These are phyloP conservation scores for Massariosphaeria phaeospora DNA, from an alignment of 495 filamentous ascomycete genomes.

Conservation along the genomic window DNA sequence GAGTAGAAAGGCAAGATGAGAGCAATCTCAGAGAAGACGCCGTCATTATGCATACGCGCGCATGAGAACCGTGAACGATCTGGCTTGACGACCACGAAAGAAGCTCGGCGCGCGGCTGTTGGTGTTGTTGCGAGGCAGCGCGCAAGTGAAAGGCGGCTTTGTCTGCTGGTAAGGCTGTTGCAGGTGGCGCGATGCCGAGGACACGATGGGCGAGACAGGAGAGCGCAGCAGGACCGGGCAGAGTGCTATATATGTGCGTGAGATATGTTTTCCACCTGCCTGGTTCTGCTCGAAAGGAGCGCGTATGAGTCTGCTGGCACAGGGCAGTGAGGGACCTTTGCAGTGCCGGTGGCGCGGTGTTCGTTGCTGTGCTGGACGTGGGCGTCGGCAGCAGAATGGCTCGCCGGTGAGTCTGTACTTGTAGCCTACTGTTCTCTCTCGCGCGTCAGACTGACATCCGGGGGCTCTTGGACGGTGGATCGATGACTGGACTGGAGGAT, in stretches of 20 bases:
- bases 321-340: not conserved
- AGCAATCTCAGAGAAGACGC: not conserved
- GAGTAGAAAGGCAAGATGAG: constrained; percentile 1
- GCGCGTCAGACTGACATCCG: not conserved
- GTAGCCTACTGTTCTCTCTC: not conserved
- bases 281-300: constrained; percentile 1
- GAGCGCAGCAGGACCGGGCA: too few species aligned
- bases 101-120: not conserved
- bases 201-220: not conserved
- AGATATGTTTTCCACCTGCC: constrained; percentile 14
- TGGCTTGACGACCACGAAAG: not conserved
- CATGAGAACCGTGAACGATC: constrained; percentile 1
- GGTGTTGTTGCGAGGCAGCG: not conserved
- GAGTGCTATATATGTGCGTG: constrained; percentile 8
- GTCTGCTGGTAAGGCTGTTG: not conserved
- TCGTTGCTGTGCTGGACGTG: not conserved
- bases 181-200: not conserved
- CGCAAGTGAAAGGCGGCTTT: not conserved
- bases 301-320: constrained; percentile 1
- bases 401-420: not conserved
- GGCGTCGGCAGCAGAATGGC: not conserved
- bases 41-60: constrained; percentile 25
- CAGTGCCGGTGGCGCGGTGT: not conserved
- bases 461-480: too few species aligned
- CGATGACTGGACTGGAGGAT: too few species aligned